phyloP scores from a whole-genome alignment of 352 stramenopile genomes.

The Globisporangium sylvaticum region DNA sequence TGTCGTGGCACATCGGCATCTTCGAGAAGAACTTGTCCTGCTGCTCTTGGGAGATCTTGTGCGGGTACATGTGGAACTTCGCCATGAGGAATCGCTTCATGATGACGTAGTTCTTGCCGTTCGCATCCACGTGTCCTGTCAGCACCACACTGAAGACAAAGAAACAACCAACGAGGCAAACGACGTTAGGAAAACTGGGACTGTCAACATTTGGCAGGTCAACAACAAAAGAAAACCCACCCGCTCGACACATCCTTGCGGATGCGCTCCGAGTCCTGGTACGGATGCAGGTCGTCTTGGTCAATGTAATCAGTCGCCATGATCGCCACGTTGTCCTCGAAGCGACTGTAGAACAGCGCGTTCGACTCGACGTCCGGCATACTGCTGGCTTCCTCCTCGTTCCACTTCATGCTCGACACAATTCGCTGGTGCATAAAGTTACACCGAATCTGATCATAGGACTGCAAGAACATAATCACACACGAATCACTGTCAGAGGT shows the following conservation, averaged over 20 bases:
- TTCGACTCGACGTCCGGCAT: slow-evolving; percentile 76
- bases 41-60: slow-evolving; percentile 63
- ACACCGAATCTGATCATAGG: slow-evolving; percentile 72
- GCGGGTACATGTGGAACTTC: slow-evolving; percentile 78
- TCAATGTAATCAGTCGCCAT: slow-evolving; percentile 77
- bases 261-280: slow-evolving; percentile 60
- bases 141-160: slow-evolving; percentile 36
- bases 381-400: slow-evolving; percentile 31
- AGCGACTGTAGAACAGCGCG: slow-evolving; percentile 58
- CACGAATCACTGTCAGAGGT: no score
- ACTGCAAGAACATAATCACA: slow-evolving; percentile 5
- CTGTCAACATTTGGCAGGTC: no score
- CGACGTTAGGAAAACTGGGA: no score
- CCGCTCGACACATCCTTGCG: slow-evolving; percentile 75
- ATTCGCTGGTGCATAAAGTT: slow-evolving; percentile 82
- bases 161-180: no score
- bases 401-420: slow-evolving; percentile 69
- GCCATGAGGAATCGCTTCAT: slow-evolving; percentile 81
- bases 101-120: slow-evolving; percentile 65
- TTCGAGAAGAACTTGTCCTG: slow-evolving; percentile 55
- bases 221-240: no score
- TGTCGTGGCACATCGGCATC: slow-evolving; percentile 58
- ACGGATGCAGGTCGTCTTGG: slow-evolving; percentile 73
- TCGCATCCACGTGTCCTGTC: slow-evolving; percentile 47
- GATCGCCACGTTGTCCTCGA: slow-evolving; percentile 58